Evolutionary conservation across 2,329 filamentous ascomycete species (phyloP), one percentile per base, ranked within the genome.

Genomic region (Ciborinia camelliae): DNA sequence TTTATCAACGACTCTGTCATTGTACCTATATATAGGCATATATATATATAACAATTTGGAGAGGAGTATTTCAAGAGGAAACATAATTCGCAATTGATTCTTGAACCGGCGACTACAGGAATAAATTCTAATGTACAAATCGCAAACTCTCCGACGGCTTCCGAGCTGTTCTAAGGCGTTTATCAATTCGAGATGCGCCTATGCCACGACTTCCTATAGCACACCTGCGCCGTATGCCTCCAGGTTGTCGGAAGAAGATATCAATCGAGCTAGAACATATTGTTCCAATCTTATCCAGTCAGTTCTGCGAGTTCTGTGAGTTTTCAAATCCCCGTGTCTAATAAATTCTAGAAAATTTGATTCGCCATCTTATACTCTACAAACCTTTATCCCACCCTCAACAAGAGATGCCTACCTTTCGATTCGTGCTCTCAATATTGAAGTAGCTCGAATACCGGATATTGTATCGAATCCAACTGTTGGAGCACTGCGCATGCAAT

Each of bases 401-500:
- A 84, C 89, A 15, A 88, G 87, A 73, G 88, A 96, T 77, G 89
- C 91, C 70, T 97, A 98, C 78, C 85, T 96, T 71, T 92, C 93
- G 66, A 86, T 99, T 65, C 90, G 94, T 68, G 90, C 93, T 59
- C 87, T 99, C 77, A 99, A 99, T 75, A 84, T 98, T 72, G 94
- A 97, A 76, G 85, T 97, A 66, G 91, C 94, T 52, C 86, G 91
- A 65, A 90, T 98, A 68, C 92, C 95, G 65, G 94, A 98, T 77
- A 87, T 90, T 15, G 93, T 95, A 26, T 95, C 91, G 54, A 95
- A 90, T 67, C 86, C 90, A n/a, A 89, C 89, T 4, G 90, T 98
- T 67, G 94, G 92, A 58, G 83, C 88, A 61, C 87, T 98, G 82
- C 92, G 95, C 69, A 89, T 97, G 77, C 91, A 97, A 76, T 98